Conservation (phyloP, 805 yeast species). For the Saccharomycopsis synnaedendra region DNA sequence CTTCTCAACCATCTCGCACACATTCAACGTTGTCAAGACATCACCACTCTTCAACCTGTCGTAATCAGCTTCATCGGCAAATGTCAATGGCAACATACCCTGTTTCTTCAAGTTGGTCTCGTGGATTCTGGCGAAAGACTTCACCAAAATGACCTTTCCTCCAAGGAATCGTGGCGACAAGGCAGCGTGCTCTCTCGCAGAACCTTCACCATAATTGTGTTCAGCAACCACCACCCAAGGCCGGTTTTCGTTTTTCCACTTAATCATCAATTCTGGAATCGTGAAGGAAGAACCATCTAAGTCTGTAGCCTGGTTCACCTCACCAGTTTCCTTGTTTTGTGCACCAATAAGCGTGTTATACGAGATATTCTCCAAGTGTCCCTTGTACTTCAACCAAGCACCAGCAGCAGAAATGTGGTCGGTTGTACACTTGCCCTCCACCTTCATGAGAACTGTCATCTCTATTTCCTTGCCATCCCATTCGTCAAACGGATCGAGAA, state of each 20-base stretch:
- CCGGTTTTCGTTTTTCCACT: slow-evolving; percentile 76
- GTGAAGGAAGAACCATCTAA: slow-evolving; percentile 65
- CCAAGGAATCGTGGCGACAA: slow-evolving; percentile 91
- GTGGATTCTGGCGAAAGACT: slow-evolving; percentile 96
- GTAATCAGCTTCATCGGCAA: slow-evolving; percentile 83
- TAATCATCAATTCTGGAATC: slow-evolving; percentile 94
- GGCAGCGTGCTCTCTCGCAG: slow-evolving; percentile 99
- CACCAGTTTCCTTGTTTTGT: slow-evolving; percentile 92
- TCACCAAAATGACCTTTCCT: slow-evolving; percentile 77
- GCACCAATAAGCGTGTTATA: slow-evolving; percentile 96
- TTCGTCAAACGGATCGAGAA: slow-evolving; percentile 76
- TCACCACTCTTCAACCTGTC: slow-evolving; percentile 75
- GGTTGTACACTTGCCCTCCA: slow-evolving; percentile 96
- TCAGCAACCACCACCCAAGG: slow-evolving; percentile 97
- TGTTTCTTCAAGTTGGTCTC: slow-evolving; percentile 97
- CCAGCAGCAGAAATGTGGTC: slow-evolving; percentile 99
- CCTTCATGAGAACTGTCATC: slow-evolving; percentile 72
- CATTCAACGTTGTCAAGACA: slow-evolving; percentile 59
- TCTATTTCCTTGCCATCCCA: slow-evolving; percentile 82
- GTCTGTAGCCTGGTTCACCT: slow-evolving; percentile 85
- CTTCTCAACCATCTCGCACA: slow-evolving; percentile 66
- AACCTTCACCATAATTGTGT: slow-evolving; percentile 98
- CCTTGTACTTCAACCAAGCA: slow-evolving; percentile 99
- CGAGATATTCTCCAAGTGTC: slow-evolving; percentile 95
- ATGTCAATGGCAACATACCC: slow-evolving; percentile 92